Evolutionary conservation across 108 stramenopile genomes (phyloP), one percentile per base, ranked within the genome.

Genomic region (Phaeodactylum tricornutum): DNA sequence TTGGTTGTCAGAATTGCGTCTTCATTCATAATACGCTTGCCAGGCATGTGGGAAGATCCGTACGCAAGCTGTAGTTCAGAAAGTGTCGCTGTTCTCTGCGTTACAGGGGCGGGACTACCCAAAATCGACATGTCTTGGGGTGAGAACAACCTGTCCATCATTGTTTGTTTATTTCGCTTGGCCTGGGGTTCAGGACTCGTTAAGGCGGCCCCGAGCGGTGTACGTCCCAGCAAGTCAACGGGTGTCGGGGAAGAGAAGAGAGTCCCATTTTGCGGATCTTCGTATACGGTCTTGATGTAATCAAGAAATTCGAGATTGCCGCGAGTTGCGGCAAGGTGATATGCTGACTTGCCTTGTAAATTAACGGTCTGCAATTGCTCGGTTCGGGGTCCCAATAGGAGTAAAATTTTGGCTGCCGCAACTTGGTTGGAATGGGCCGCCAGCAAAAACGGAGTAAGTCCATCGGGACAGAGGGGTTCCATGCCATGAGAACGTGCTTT

Each of bases 21-120:
- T 59, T 96, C 95, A 87, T 91, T 94, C 17, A 55, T 40, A 22
- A 94, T 66, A 4, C 95, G 72, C 34, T 51, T 66, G 19, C 95
- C 95, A 9, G 82, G 81, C 67, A 90, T 80, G 23, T 91, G 85
- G 9, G 89, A 58, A 27, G 50, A 67, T 21, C 84, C 91, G 54
- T 69, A 86, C 17, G 43, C 43, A 22, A 81, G 19, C 40, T 50
- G 45, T 16, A 71, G 35, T 3, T 20, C 42, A 11, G 23, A 6
- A 7, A 21, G n/a, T n/a, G 22, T 15, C 3, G 43, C 43, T n/a
- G n/a, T n/a, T n/a, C n/a, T n/a, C 17, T 45, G 22, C 2, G 15
- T 30, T 2, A 50, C 31, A 0, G 2, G 3, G 5, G 41, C 43
- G 12, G 52, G 16, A 39, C 60, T 53, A 3, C 72, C 80, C 50